These are phyloP conservation scores for Beauveria caledonica DNA, from an alignment of 2,329 filamentous ascomycete species.

Conservation along the genomic window DNA sequence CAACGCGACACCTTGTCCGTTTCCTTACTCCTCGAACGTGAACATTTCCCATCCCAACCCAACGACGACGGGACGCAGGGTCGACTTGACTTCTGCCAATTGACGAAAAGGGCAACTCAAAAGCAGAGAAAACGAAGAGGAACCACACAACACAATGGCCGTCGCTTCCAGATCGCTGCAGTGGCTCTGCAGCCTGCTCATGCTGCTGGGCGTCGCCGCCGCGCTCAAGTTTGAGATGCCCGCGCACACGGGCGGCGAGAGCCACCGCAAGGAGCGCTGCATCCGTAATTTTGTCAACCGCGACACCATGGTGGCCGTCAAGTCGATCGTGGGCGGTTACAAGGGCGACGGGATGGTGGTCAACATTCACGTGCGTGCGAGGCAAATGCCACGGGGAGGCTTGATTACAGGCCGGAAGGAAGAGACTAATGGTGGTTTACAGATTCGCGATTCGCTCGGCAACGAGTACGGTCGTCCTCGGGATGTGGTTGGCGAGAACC, in stretches of 20 bases:
- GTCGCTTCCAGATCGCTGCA: conserved; percentile 45
- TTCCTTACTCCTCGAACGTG: conserved; percentile 12
- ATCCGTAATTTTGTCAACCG: conserved; percentile 91
- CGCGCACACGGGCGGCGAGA: conserved; percentile 46
- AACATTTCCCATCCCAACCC: too few relatives aligned
- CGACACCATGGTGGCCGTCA: conserved; percentile 93
- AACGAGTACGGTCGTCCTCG: conserved; percentile 92
- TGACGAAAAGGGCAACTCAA: neutral
- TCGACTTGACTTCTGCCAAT: neutral
- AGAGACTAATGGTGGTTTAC: conserved; percentile 13
- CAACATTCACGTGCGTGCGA: conserved; percentile 73
- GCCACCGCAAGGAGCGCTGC: conserved; percentile 70
- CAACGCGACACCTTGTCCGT: conserved; percentile 26
- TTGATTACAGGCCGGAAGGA: too few relatives aligned
- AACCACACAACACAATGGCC: conserved; percentile 18
- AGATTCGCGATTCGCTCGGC: conserved; percentile 92
- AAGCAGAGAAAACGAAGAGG: neutral
- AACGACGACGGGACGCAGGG: neutral
- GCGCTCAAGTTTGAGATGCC: conserved; percentile 92
- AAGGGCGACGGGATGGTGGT: conserved; percentile 88
- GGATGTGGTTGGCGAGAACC: conserved; percentile 84
- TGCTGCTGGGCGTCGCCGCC: conserved; percentile 44
- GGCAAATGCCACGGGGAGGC: too few relatives aligned
- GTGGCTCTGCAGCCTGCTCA: conserved; percentile 48
- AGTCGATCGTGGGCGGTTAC: conserved; percentile 74